Base-by-base conservation (phyloP, 2,329 filamentous ascomycete species). In the Aspergillus carbonarius region DNA sequence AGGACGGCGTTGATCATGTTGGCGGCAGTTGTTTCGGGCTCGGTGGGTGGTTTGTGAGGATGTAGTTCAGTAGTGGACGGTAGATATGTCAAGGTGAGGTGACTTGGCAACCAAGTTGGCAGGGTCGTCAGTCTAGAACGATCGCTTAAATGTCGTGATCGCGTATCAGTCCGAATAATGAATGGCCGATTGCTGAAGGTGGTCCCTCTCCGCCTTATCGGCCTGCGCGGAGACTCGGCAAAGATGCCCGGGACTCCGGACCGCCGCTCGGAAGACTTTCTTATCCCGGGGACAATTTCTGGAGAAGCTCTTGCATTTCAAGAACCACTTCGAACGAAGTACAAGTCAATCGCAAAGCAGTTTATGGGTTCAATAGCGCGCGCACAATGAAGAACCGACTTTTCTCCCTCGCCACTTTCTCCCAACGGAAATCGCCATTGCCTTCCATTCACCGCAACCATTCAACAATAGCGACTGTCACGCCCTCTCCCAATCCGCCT, bases 1-100 rank as follows among this genome's bases (percentile, higher is more conserved):
- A 99, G 83, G 62, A 99, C 93, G 32, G 96, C 95, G 82, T 96
- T 99, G 77, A 99, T 98, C 95, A 99, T 99, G 67, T 64, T 73
- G 63, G 27, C 23, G 44, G 25, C 15, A 23, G 23, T 1, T 6
- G 44, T 17, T 30, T 17, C n/a, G 32, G 27, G 44, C 23, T 25
- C 44, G 15, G n/a, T 10, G 15, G 23, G 3, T 47, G 37, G 37
- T 18, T 12, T 42, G 18, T 3, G 39, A 23, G 9, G 1, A 10
- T 23, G 18, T 6, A 42, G 5, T 13, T 15, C 4, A 2, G 30
- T 32, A 9, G 30, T 32, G 30, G 30, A 32, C 9, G 8, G 30
- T 32, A 9, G 30, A 9, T 32, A 32, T 3, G 8, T 32, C 30
- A 32, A 32, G 30, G 9, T 10, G 8, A 32, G 9, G 30, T 9